Evolutionary conservation across 495 filamentous ascomycete species (phyloP).

Genomic region (Neurospora cerealis): DNA sequence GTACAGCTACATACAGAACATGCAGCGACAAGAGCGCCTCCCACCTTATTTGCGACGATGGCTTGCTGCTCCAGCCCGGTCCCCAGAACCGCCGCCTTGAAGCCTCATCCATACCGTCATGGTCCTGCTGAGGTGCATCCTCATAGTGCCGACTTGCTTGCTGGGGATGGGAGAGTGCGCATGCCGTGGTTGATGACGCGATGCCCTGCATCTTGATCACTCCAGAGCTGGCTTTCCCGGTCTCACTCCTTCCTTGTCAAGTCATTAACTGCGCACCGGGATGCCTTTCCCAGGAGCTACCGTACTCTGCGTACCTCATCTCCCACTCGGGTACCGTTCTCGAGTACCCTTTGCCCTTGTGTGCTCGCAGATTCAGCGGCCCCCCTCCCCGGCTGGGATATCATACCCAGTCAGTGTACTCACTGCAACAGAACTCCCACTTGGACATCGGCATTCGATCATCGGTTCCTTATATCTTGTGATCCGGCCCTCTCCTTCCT

Average conservation of each 20-base stretch:
- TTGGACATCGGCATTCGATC: neutral
- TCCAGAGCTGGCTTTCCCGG: neutral
- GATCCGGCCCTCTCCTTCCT: neutral
- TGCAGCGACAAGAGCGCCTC: neutral
- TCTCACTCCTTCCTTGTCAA: neutral
- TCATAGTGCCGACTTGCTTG: neutral
- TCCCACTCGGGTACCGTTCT: neutral
- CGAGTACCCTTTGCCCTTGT: neutral
- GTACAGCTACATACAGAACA: neutral
- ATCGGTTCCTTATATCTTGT: neutral
- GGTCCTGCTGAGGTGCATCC: neutral
- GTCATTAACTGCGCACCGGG: neutral
- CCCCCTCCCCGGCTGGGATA: neutral
- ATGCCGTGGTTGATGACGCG: neutral
- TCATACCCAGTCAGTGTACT: neutral
- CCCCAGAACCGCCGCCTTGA: neutral
- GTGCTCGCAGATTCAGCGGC: neutral
- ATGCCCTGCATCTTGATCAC: neutral
- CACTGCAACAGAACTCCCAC: neutral
- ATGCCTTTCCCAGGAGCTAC: neutral
- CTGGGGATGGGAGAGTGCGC: neutral
- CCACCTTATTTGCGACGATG: neutral
- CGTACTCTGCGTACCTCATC: neutral
- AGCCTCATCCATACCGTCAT: neutral
- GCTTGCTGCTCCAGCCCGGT: neutral